A percentile compares a stretch with the other conserved stretches of the same genome.
Conservation (phyloP, 2,329 filamentous ascomycete genomes). For the Cordyceps pruinosa region DNA sequence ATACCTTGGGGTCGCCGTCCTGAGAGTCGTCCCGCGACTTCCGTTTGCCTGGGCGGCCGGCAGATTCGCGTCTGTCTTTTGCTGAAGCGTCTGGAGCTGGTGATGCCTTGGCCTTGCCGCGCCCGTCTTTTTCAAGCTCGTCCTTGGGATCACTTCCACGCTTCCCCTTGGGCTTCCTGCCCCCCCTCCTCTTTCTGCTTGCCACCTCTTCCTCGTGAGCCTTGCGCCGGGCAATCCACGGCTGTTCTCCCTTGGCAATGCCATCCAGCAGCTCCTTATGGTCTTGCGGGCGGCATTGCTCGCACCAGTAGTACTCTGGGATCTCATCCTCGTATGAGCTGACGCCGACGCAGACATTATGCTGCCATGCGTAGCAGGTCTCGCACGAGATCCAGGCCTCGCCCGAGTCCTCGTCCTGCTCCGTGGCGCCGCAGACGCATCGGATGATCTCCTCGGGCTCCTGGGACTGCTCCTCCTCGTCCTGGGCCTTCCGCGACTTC, state of each 20-base stretch:
- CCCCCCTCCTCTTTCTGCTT: conserved; percentile 49
- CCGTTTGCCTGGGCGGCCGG: conserved; percentile 39
- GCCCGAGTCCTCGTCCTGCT: conserved; percentile 77
- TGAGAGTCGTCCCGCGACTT: conserved; percentile 52
- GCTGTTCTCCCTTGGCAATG: conserved; percentile 72
- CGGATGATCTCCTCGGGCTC: conserved; percentile 68
- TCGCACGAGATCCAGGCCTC: conserved; percentile 97
- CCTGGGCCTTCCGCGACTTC: conserved; percentile 53
- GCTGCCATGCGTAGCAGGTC: conserved; percentile 88
- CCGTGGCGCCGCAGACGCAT: conserved; percentile 85
- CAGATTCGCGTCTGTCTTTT: conserved; percentile 37
- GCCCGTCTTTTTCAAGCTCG: conserved; percentile 45
- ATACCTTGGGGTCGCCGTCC: conserved; percentile 44
- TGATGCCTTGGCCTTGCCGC: conserved; percentile 20
- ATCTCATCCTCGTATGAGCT: conserved; percentile 69
- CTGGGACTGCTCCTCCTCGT: conserved; percentile 33
- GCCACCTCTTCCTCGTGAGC: conserved; percentile 55
- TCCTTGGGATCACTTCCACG: conserved; percentile 58
- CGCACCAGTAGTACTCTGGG: conserved; percentile 84
- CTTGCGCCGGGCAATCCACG: conserved; percentile 69
- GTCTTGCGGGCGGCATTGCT: conserved; percentile 76
- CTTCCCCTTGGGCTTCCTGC: conserved; percentile 59
- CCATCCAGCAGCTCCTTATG: conserved; percentile 76
- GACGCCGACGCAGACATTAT: conserved; percentile 92
- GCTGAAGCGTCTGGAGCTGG: conserved; percentile 31